A percentile compares a stretch with the other conserved stretches of the same genome.
Conservation (phyloP, 73 alveolate genomes). For the Tetrahymena elliotti region DNA sequence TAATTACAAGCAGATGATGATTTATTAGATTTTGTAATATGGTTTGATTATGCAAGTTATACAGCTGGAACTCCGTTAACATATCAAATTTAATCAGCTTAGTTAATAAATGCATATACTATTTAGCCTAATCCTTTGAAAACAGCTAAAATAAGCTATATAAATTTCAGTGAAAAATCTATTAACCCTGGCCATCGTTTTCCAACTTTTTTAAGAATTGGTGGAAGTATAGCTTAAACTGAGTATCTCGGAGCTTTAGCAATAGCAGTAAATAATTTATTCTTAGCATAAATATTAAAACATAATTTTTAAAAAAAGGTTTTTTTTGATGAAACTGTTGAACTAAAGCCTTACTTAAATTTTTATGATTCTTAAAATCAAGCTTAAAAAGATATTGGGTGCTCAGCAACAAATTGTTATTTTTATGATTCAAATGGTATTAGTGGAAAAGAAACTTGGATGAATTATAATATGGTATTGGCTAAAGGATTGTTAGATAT, state of each 20-base stretch:
- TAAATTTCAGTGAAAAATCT: background rate
- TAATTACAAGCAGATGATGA: background rate
- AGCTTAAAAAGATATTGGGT: background rate
- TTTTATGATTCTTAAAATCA: background rate
- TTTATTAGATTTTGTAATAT: background rate
- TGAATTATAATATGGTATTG: background rate
- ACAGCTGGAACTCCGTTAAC: background rate
- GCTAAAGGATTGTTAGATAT: background rate
- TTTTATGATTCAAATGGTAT: background rate
- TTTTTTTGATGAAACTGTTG: background rate
- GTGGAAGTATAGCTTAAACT: background rate
- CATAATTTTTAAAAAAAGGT: no score
- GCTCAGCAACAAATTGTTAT: background rate
- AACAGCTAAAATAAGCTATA: background rate
- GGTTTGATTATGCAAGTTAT: background rate
- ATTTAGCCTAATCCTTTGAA: background rate
- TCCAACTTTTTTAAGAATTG: background rate
- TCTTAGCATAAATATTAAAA: no score
- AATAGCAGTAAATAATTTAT: background rate
- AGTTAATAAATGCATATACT: background rate
- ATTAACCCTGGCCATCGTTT: background rate
- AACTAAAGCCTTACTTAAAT: background rate
- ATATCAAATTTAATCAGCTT: background rate
- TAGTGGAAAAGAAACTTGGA: background rate
- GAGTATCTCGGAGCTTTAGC: background rate